phyloP scores from a whole-genome alignment of 495 filamentous ascomycete species.

The Lophiostoma macrostomum region DNA sequence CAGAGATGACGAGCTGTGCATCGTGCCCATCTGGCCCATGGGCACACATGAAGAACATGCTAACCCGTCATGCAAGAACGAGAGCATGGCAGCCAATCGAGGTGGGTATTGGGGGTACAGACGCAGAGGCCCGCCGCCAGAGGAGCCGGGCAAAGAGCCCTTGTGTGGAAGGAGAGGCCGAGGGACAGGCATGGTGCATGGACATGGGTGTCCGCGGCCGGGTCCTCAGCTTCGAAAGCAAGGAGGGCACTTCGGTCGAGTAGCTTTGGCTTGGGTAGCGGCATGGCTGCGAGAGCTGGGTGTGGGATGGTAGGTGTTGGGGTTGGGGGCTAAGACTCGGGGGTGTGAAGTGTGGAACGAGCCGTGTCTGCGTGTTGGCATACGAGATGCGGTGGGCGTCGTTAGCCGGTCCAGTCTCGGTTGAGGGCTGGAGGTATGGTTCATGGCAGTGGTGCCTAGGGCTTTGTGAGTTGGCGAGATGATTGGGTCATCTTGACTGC shows the following conservation, averaged over 20 bases:
- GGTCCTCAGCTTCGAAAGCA: no score
- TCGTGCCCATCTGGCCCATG: conserved; percentile 65
- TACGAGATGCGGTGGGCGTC: no score
- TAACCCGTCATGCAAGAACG: conserved; percentile 48
- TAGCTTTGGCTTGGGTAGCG: neutral
- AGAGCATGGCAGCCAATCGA: neutral
- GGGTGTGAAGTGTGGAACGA: no score
- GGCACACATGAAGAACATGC: conserved; percentile 54
- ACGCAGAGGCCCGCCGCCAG: conserved; percentile 3
- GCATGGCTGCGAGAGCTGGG: neutral
- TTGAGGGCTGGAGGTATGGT: no score
- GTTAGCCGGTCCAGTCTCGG: no score
- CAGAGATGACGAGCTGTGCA: conserved; percentile 57
- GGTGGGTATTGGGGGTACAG: conserved; percentile 22
- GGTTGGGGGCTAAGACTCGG: no score
- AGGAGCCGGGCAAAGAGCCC: neutral
- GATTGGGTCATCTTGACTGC: no score
- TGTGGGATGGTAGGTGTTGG: no score
- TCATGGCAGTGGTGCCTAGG: no score
- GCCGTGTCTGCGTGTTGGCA: no score
- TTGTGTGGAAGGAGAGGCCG: neutral
- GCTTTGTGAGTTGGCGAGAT: no score
- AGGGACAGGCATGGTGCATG: neutral
- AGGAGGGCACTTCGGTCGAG: no score
- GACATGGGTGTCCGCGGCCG: neutral